These are phyloP conservation scores for Lyophyllum decastes DNA, from an alignment of 768 basidiomycete species.

Conservation along the genomic window DNA sequence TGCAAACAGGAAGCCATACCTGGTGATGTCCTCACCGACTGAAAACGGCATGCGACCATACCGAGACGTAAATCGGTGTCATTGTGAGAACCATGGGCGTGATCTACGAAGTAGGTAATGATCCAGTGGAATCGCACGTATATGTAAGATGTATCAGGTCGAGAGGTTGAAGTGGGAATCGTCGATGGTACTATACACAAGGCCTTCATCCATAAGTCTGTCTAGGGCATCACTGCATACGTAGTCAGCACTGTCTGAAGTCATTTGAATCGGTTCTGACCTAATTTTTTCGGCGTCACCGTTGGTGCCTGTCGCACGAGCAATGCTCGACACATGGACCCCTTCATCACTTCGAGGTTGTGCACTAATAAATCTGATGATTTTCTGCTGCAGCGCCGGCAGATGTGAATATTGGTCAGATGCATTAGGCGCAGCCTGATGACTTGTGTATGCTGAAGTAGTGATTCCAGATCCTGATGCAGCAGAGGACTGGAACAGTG, in stretches of 20 bases:
- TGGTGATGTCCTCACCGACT: too few relatives aligned
- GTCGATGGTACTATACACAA: constrained; percentile 78
- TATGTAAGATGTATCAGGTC: constrained; percentile 20
- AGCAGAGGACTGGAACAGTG: constrained; percentile 29
- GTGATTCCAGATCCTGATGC: constrained; percentile 16
- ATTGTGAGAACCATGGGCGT: neutral
- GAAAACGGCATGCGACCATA: too few relatives aligned
- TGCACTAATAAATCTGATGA: constrained; percentile 65
- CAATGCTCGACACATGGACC: constrained; percentile 72
- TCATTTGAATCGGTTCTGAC: constrained; percentile 34
- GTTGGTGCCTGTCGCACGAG: constrained; percentile 54
- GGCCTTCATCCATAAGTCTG: constrained; percentile 75
- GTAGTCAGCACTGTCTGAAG: constrained; percentile 1
- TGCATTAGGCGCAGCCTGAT: constrained; percentile 24
- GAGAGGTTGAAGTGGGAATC: constrained; percentile 76
- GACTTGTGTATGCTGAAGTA: constrained; percentile 45
- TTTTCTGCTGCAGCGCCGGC: constrained; percentile 58
- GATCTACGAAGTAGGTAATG: neutral
- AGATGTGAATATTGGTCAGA: constrained; percentile 57
- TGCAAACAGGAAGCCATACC: too few relatives aligned
- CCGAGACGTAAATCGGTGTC: neutral
- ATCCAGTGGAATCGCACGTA: neutral
- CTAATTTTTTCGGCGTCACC: constrained; percentile 62
- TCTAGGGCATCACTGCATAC: constrained; percentile 67
- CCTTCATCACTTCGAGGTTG: constrained; percentile 57